Base-by-base conservation (phyloP, 352 stramenopile species). In the Globisporangium irregulare region DNA sequence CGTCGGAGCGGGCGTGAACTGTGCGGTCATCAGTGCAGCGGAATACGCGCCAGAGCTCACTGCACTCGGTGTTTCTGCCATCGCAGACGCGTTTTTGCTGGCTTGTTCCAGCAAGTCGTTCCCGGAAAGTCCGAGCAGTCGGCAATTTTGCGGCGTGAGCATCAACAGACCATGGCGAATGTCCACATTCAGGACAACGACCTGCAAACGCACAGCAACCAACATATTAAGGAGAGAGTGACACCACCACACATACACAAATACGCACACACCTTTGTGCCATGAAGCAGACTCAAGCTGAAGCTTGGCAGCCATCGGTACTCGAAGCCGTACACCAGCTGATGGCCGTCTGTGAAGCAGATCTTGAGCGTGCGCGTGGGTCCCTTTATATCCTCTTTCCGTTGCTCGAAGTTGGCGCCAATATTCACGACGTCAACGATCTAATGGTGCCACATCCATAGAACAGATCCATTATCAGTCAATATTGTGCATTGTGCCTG, bases 341-440 rank as follows among this genome's bases (percentile, higher is more conserved):
- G 84, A 56, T 90, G 70, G 10, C 86, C 87, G 64, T 95, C 86
- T 14, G 86, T 95, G 41, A 95, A 78, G 60, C 81, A 83, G n/a
- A 95, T 60, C 59, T 95, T 95, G 34, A 95, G 87, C 62, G 86
- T 92, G 14, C 86, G 81, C 56, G 83, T 81, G 5, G 80, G 72
- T 25, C 82, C 82, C n/a, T 76, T 78, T 12, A 71, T 69, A 56
- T 91, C 81, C 50, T 95, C 82, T 4, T 80, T 91, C 41, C 86
- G 78, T 56, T 89, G 77, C 68, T 93, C 83, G 38, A 81, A 82
- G 66, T 78, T 92, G n/a, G 86, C 84, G 46, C 81, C 84, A 62
- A 95, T 86, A 55, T 95, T 95, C 53, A 84, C 82, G 12, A 92
- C 73, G 64, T 95, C 85, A 34, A 95, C 84, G 38, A 94, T 76